Percentiles rank a stretch among this genome's conserved stretches.
Conservation (phyloP, 305 asterid genomes). For the Fraxinus ornus region DNA sequence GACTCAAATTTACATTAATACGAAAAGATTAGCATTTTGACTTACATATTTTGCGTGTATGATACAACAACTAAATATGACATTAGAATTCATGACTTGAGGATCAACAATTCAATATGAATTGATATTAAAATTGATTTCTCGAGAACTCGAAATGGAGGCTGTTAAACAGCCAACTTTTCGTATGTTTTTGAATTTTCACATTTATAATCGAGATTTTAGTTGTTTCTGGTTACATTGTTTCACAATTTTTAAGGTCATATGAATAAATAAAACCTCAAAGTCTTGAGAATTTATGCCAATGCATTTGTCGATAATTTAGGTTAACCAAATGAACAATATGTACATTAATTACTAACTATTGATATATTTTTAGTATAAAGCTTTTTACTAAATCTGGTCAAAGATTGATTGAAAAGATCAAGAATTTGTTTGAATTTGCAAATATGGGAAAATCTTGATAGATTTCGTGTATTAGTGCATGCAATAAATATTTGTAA, state of each 20-base stretch:
- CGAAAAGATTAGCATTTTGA: not conserved
- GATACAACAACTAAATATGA: not conserved
- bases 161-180: not conserved
- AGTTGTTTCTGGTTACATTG: not conserved
- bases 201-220: not conserved
- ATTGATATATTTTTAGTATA: not conserved
- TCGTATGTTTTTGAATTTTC: not conserved
- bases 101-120: not conserved
- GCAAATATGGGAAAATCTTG: not conserved
- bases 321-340: not conserved
- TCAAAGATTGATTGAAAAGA: not conserved
- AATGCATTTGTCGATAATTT: not conserved
- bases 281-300: not conserved
- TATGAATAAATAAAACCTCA: not conserved
- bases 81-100: not conserved
- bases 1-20: not conserved
- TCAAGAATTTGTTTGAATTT: not conserved
- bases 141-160: not conserved
- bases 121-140: not conserved
- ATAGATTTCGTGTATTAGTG: not conserved
- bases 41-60: not conserved
- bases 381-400: not conserved
- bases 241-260: not conserved
- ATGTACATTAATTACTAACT: not conserved
- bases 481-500: not conserved